phyloP scores from a whole-genome alignment of 176 grass and related monocot genomes.

The Raddia guianensis region DNA sequence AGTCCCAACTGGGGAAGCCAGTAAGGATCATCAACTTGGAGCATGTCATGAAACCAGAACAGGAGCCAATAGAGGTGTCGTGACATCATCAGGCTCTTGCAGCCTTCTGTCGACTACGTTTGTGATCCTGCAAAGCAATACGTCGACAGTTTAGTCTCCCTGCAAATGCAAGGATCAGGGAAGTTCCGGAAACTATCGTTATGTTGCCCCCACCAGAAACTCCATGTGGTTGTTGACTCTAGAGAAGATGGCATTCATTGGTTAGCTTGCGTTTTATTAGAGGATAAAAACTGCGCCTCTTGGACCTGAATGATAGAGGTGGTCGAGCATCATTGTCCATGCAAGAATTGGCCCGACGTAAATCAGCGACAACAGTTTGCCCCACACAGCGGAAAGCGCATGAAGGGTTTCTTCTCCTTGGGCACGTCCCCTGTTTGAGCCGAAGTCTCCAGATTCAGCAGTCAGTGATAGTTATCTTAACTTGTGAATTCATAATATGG shows the following conservation, averaged over 20 bases:
- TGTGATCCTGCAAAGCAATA: neutral
- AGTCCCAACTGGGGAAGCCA: slow-evolving; percentile 81
- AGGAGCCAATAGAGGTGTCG: slow-evolving; percentile 33
- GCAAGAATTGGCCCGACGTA: neutral
- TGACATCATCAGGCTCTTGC: neutral
- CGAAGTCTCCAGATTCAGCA: slow-evolving; percentile 16
- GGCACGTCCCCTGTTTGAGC: neutral
- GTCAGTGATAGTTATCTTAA: neutral
- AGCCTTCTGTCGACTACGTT: neutral
- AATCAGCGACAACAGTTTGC: neutral
- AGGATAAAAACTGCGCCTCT: neutral
- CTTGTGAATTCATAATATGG: neutral
- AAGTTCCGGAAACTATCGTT: slow-evolving; percentile 3
- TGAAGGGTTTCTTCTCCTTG: neutral
- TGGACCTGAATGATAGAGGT: neutral
- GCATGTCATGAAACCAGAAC: slow-evolving; percentile 25
- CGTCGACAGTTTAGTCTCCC: neutral
- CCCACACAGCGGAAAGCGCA: neutral
- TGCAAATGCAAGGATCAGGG: neutral
- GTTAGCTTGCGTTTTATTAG: slow-evolving; percentile 9
- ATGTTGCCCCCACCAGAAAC: neutral
- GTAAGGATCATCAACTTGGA: slow-evolving; percentile 86
- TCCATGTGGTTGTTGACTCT: slow-evolving; percentile 34
- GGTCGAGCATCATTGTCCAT: neutral
- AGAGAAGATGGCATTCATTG: neutral